Base-by-base conservation (phyloP, 257 asterid genomes). In the Ilex aquifolium region DNA sequence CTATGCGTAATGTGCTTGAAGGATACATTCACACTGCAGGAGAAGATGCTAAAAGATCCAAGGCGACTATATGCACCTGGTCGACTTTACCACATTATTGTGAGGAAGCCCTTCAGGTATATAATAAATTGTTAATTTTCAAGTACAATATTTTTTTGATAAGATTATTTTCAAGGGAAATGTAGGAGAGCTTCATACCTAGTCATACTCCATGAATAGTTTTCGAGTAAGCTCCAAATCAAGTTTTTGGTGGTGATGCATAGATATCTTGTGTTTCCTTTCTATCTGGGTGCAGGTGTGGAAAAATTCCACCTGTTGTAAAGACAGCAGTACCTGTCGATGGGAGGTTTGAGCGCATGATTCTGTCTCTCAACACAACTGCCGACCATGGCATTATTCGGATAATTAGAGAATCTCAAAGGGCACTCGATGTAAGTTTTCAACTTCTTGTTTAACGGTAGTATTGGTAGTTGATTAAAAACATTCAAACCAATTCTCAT, bases 51-150 rank as follows among this genome's bases (percentile, higher is more conserved):
- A 52, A 81, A 84, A 77, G 99, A 93, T 75, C 95, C 99, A 10
- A 87, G 97, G 75, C 91, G 99, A 48, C 81, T 93, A 52, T 93
- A 93, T 69, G 99, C 97, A 36, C 95, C 99, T 30, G 99, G 99
- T 66, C 97, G 99, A 10, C 99, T 93, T 60, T 90, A 93, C 64
- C 99, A 93, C 82, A 82, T 93, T 69, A 79, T 93, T 50, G 95
- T 82, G 51, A 74, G 99, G 72, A 90, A 87, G 71, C 94, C 95
- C 76, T 90, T 93, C 94, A 87, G 97, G 99, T 87, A 56, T 46
- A 49, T 11, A 12, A n/a, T 49, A n/a, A 49, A n/a, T 49, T 4
- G 5, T 15, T 49, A 4, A 49, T 49, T 15, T 7, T 3, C 10
- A 49, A 1, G 4, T 12, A 12, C 17, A n/a, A n/a, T 49, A 21